Base-by-base conservation (phyloP, 306 rosid species). In the Notholithocarpus densiflorus region DNA sequence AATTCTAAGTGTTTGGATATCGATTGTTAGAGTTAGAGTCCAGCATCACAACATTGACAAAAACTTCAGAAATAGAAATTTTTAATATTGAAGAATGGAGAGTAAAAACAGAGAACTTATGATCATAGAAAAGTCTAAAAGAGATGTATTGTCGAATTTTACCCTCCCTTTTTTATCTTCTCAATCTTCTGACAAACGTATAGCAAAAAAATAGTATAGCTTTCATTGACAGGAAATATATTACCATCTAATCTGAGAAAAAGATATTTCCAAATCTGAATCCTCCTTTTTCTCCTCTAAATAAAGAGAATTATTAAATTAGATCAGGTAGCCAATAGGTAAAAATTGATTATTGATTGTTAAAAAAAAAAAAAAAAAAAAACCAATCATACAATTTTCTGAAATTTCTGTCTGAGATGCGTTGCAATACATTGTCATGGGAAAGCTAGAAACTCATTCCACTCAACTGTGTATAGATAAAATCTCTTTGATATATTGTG, bases 371-470 rank as follows among this genome's bases (percentile, higher is more conserved):
- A 57, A 23, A n/a, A n/a, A n/a, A n/a, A n/a, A n/a, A n/a, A n/a
- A n/a, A n/a, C 15, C 65, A 23, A 57, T 32, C 27, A 27, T 26
- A 62, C 4, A 13, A 13, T 14, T 26, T 26, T 14, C 37, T 5
- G 10, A 62, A 26, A 3, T 62, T 13, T 15, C 69, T 27, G 40
- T 27, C 29, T 26, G 37, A 27, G 11, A 26, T 19, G 3, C 37
- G 2, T 32, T 13, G 29, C 53, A 48, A 48, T 48, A 13, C 53
- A 12, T 29, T 77, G 45, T 45, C 15, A 68, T 72, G 48, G 71
- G 75, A 37, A 75, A 68, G 56, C 60, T 54, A 54, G 61, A 71
- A 68, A 61, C 76, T 61, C 32, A 68, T 43, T 61, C 34, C 69
- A 64, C 43, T 80, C 27, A 27, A 65, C 48, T 34, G 56, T 4